phyloP scores from a whole-genome alignment of 805 yeast species.

The Candida bentonensis region DNA sequence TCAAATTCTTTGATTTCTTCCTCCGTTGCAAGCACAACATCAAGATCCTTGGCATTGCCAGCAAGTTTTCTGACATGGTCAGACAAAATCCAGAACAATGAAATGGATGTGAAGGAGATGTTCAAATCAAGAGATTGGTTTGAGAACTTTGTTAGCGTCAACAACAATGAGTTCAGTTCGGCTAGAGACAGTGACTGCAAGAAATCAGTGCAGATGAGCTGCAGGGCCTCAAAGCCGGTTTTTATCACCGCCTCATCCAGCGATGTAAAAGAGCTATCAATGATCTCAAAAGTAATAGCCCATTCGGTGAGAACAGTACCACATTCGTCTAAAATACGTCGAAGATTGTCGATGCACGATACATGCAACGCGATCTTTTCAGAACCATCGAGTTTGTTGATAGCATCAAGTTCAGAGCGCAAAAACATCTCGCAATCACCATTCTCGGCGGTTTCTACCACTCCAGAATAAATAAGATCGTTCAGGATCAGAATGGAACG shows the following conservation, averaged over 20 bases:
- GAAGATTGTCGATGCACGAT: slow-evolving; percentile 46
- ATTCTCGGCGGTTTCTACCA: background rate
- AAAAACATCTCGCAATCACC: background rate
- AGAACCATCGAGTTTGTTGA: background rate
- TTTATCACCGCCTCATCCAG: slow-evolving; percentile 29
- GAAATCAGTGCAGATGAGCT: slow-evolving; percentile 76
- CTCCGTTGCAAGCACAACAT: background rate
- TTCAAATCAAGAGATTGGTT: slow-evolving; percentile 62
- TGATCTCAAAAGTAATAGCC: slow-evolving; percentile 53
- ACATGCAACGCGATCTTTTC: slow-evolving; percentile 50
- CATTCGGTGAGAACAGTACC: slow-evolving; percentile 52
- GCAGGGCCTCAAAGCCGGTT: slow-evolving; percentile 69
- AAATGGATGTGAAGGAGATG: slow-evolving; percentile 79
- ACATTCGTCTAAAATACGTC: slow-evolving; percentile 61
- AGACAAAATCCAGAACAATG: slow-evolving; percentile 85
- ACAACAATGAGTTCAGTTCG: slow-evolving; percentile 53
- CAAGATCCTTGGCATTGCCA: slow-evolving; percentile 11
- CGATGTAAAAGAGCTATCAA: slow-evolving; percentile 15
- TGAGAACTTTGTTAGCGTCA: slow-evolving; percentile 59
- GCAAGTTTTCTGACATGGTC: slow-evolving; percentile 38
- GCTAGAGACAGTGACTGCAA: slow-evolving; percentile 52
- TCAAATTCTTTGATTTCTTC: slow-evolving; percentile 3
- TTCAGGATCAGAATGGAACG: slow-evolving; percentile 38
- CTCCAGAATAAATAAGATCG: slow-evolving; percentile 23
- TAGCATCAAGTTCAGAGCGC: background rate